Base-by-base conservation (phyloP, 306 rosid genomes). In the Astragalus membranaceus region DNA sequence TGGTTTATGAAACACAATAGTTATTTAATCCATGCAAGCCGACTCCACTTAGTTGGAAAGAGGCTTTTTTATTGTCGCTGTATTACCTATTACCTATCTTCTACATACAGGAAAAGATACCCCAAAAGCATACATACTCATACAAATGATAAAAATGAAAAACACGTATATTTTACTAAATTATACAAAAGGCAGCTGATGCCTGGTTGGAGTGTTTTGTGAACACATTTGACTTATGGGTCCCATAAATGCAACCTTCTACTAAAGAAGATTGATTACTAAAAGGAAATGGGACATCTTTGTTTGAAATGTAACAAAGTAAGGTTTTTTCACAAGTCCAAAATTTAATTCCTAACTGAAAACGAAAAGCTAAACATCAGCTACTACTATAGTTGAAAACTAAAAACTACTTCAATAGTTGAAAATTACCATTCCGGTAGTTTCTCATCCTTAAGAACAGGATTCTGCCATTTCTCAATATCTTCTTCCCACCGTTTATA, bases 401-500 rank as follows among this genome's bases (percentile, higher is more conserved):
- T n/a, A n/a, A n/a, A 61, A 26, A 26, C 30, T 26, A 26, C 30
- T 26, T 26, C 2, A 3, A 26, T 26, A 26, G 30, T 26, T 17
- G 73, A 70, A 50, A 73, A 72, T 87, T 91, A 94, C 97, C 99
- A 94, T 82, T 91, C 96, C 16, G 97, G 97, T 43, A 94, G 81
- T 67, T 70, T 83, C 66, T 79, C 88, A 71, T 94, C 97, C 76
- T 70, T 80, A 69, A 94, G 97, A 79, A 94, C 72, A 72, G 97
- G 99, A 47, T 43, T 77, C 72, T 94, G 99, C 99, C 99, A 91
- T 57, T 76, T 86, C 75, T 91, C 97, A 77, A 94, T 94, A 67
- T 91, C 96, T 84, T 91, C 97, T 86, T 94, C 99, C 99, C 99
- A 94, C 68, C 78, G 89, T 76, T 86, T 91, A 73, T 94, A 94